A percentile compares a stretch with the other conserved stretches of the same genome.
These are phyloP conservation scores for Mrakia blollopis DNA, from an alignment of 768 basidiomycete genomes.

Conservation along the genomic window DNA sequence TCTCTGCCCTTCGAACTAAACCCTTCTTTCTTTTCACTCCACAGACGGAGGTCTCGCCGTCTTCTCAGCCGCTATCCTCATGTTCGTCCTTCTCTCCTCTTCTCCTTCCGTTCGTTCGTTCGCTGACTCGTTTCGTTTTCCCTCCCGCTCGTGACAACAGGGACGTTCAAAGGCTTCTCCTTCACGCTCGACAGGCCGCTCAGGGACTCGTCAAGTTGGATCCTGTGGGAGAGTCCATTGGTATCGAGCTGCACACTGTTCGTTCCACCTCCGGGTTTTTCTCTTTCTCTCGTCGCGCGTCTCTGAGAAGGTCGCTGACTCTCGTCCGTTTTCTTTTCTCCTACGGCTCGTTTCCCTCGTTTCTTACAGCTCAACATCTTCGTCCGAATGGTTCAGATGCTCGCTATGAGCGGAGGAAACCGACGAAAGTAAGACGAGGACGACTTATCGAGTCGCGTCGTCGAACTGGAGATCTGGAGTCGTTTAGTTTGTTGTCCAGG, in stretches of 20 bases:
- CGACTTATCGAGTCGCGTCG: not conserved
- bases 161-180: conserved; percentile 77
- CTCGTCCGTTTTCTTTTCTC: not conserved
- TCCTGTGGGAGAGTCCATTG: conserved; percentile 70
- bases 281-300: not conserved
- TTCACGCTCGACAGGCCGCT: conserved; percentile 67
- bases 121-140: no score
- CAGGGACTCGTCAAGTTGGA: conserved; percentile 62
- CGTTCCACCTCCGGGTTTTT: no score
- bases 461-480: not conserved
- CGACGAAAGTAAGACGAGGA: conserved; percentile 46
- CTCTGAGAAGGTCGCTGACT: not conserved
- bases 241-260: conserved; percentile 72
- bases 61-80: conserved; percentile 79
- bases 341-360: not conserved
- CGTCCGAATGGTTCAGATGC: conserved; percentile 73
- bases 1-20: conserved; percentile 56
- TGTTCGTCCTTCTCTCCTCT: conserved; percentile 43
- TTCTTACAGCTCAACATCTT: conserved; percentile 53
- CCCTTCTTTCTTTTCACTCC: not conserved
- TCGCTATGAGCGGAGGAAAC: conserved; percentile 59
- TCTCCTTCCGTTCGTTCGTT: not conserved
- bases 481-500: not conserved
- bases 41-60: conserved; percentile 74
- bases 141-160: no score